phyloP scores from a whole-genome alignment of 106 monocot genomes.

The Phalaenopsis equestris region DNA sequence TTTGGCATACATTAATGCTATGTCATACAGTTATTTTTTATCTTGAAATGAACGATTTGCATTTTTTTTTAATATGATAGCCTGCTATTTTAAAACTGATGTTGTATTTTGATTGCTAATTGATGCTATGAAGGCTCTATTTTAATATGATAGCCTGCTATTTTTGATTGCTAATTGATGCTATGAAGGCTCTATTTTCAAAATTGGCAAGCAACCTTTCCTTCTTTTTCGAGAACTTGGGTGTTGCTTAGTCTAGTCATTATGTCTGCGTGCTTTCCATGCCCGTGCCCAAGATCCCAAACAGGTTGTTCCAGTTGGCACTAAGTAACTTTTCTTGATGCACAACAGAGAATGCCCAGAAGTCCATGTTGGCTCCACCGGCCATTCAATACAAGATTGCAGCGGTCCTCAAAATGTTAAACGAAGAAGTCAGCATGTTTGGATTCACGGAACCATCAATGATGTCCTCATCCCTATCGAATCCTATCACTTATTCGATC shows the following conservation, averaged over 20 bases:
- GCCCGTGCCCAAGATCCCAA: not conserved
- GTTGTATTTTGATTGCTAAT: too few relatives aligned
- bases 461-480: slow-evolving; percentile 78
- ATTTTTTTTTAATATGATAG: too few relatives aligned
- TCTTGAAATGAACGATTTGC: too few relatives aligned
- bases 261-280: not conserved
- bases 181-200: too few relatives aligned
- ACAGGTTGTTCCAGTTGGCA: not conserved
- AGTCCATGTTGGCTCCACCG: slow-evolving; percentile 63
- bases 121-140: too few relatives aligned
- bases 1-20: too few relatives aligned
- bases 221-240: not conserved
- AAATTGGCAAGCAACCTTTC: too few relatives aligned
- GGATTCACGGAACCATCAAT: slow-evolving; percentile 72
- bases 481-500: slow-evolving; percentile 79
- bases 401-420: slow-evolving; percentile 52
- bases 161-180: too few relatives aligned
- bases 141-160: too few relatives aligned
- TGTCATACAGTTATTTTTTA: too few relatives aligned
- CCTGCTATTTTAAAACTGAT: too few relatives aligned
- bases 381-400: slow-evolving; percentile 79
- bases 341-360: slow-evolving; percentile 65
- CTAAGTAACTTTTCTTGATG: slow-evolving; percentile 1
- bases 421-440: slow-evolving; percentile 56
- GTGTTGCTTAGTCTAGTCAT: not conserved